Evolutionary conservation across 1,284 basidiomycete species (phyloP).

Genomic region (Tausonia pullulans): DNA sequence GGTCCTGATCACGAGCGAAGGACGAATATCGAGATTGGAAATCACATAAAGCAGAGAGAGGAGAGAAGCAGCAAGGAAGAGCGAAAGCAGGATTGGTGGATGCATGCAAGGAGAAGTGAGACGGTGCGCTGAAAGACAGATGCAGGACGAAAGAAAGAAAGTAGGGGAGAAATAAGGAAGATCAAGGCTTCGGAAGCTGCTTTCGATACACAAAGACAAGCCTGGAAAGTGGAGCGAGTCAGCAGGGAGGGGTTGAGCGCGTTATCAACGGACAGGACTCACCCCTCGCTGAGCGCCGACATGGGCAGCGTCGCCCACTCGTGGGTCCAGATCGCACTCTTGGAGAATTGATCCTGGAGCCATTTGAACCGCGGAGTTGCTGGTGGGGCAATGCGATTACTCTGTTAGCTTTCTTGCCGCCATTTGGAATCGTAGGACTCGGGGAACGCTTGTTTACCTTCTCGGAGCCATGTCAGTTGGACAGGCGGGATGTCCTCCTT

Average conservation of each 20-base stretch:
- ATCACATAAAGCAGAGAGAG: neutral
- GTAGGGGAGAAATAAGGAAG: neutral
- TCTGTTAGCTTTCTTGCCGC: too few relatives aligned
- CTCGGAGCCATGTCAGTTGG: neutral
- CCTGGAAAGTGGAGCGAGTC: neutral
- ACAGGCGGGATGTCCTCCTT: slow-evolving; percentile 1
- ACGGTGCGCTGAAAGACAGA: neutral
- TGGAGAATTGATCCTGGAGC: neutral
- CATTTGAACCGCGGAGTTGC: neutral
- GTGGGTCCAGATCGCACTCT: slow-evolving; percentile 53
- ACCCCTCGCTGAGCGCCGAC: slow-evolving; percentile 71
- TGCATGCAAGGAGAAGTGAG: slow-evolving; percentile 3
- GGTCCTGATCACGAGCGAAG: too few relatives aligned
- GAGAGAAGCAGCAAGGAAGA: neutral
- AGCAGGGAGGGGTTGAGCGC: neutral
- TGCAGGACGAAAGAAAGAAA: neutral
- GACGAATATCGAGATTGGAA: too few relatives aligned
- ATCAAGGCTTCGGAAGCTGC: slow-evolving; percentile 1
- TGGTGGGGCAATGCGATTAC: too few relatives aligned
- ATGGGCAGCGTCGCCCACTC: slow-evolving; percentile 72
- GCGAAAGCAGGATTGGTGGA: neutral
- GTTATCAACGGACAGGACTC: neutral
- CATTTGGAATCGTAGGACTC: too few relatives aligned
- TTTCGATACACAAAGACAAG: neutral
- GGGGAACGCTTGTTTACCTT: neutral